Evolutionary conservation across 2,329 filamentous ascomycete species (phyloP), one percentile per base, ranked within the genome.

Genomic region (Cladosporium sphaerospermum): DNA sequence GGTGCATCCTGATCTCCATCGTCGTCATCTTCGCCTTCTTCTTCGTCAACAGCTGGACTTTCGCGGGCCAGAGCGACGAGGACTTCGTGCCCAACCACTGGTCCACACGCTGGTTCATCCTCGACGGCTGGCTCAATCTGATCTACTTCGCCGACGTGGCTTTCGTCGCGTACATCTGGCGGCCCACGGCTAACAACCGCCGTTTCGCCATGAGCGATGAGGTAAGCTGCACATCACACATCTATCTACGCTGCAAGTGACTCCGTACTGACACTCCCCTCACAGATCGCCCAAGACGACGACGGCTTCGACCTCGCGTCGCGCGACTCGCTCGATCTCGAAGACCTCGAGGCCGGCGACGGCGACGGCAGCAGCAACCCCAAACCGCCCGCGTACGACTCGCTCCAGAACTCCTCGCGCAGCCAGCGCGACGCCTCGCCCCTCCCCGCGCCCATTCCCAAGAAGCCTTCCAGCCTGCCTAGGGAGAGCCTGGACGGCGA

Each of bases 161-260:
- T 52, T 96, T 92, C 72, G 82, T 99, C 59, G 90, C 93, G 18
- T 99, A 97, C 70, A 79, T 99, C 50, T 99, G 93, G 93, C 81
- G 93, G 45, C 93, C 93, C 6, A 97, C 92, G 18, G 90, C 88
- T 49, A 97, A 99, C 73, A 99, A 99, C 74, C 82, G 91, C 62
- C 83, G 93, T 54, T 99, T 99, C 65, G 93, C 93, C 57, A 99
- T 99, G 93, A 95, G 89, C 73, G 93, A 99, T 66, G 93, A 99
- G 78, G 82, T 84, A 75, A 64, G 74, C 50, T 23, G 18, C 11
- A 11, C 13, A 13, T 2, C 14, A 23, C 18, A 23, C 14, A 19
- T 9, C 40, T 13, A 42, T n/a, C 3, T 9, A 10, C 4, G 19
- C 13, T 18, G 16, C 16, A 18, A 18, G 16, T 2, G 16, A 39